phyloP scores from a whole-genome alignment of 1,284 basidiomycete species.

The Ceratobasidium sp. region DNA sequence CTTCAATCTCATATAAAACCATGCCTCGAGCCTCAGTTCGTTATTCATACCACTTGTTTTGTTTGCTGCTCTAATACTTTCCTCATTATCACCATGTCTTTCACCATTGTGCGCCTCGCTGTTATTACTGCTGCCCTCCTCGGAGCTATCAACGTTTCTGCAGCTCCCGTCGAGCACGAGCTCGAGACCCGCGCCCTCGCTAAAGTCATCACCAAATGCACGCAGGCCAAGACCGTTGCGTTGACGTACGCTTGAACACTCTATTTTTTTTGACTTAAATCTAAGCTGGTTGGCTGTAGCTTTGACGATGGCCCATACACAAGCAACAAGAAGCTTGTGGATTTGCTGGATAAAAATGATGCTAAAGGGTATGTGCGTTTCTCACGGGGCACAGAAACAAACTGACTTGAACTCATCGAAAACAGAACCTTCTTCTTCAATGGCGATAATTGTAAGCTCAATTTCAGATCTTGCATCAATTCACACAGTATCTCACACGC shows the following conservation, averaged over 20 bases:
- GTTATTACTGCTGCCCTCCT: conserved; percentile 34
- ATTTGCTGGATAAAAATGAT: not conserved
- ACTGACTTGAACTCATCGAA: not conserved
- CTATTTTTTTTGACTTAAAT: not conserved
- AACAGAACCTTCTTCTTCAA: conserved; percentile 34
- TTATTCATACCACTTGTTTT: not conserved
- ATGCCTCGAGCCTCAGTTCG: too few species aligned
- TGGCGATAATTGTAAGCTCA: conserved; percentile 28
- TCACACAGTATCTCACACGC: not conserved
- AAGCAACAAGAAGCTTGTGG: conserved; percentile 5
- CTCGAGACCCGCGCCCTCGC: not conserved
- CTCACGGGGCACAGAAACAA: too few species aligned
- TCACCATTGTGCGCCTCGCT: conserved; percentile 21
- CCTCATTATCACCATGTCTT: not conserved
- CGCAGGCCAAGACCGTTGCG: conserved; percentile 11
- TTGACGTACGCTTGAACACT: conserved; percentile 14
- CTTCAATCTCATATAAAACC: too few species aligned
- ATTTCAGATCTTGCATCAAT: not conserved
- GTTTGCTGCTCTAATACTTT: not conserved
- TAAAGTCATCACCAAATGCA: conserved; percentile 27
- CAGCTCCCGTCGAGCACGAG: conserved; percentile 12
- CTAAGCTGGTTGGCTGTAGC: not conserved
- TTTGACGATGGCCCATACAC: conserved; percentile 43
- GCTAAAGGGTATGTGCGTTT: too few species aligned
- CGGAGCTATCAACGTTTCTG: conserved; percentile 14